Base-by-base conservation (phyloP, 352 stramenopile species). In the Phytophthora sojae region DNA sequence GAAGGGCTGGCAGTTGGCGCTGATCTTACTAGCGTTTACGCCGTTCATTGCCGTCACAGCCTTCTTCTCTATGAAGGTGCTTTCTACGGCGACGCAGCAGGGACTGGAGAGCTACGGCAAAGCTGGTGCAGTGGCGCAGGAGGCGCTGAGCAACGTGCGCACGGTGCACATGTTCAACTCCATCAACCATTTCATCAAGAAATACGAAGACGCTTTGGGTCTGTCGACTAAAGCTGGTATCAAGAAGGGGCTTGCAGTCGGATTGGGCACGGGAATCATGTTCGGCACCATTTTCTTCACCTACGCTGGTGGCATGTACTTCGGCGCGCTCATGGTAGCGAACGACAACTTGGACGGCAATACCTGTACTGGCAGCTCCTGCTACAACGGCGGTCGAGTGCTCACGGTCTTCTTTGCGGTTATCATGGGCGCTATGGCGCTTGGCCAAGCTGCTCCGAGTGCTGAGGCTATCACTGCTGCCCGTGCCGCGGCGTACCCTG, bases 81-180 rank as follows among this genome's bases (percentile, higher is more conserved):
- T 94, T 29, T 70, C 82, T 0, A 70, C 65, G 0, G 77, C 85
- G 6, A 89, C 79, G 1, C 79, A 93, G 26, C 64, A 61, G 5
- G 79, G 76, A 26, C 79, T 90, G 11, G 75, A 92, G 26, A 86
- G 83, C 50, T 93, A 93, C 53, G 80, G 69, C 15, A 75, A 92
- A 52, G 88, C 85, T 26, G 88, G 88, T 26, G 80, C 85, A 0
- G 63, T 95, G n/a, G 86, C 86, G 1, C 85, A 96, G 55, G 89
- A 95, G 39, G 72, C 82, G 1, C 71, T 95, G 26, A 76, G 81
- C 50, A 95, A 93, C 52, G 79, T 93, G 5, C 84, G 85, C 25
- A 95, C 88, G 0, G 87, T 96, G 35, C 81, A 93, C 78, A 87
- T 90, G 77, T 91, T 94, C 76, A 93, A 91, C 62, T 76, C 86